Evolutionary conservation across 768 basidiomycete genomes (phyloP).

Genomic region (Calocybe gangraenosa): DNA sequence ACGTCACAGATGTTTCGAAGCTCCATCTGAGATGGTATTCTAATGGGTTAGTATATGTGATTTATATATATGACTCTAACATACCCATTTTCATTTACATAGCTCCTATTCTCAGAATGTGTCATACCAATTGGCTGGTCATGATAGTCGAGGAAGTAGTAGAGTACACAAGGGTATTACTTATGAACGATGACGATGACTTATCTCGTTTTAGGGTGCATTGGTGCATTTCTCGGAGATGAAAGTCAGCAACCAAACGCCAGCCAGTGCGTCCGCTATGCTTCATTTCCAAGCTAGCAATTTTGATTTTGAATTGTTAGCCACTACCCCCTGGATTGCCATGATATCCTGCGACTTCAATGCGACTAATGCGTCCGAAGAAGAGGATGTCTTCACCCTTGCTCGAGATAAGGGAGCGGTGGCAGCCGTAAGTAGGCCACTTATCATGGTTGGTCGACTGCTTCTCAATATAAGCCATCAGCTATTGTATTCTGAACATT

Average conservation of each 20-base stretch:
- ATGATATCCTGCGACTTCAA: slow-evolving; percentile 81
- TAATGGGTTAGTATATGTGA: slow-evolving; percentile 35
- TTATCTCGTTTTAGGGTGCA: slow-evolving; percentile 55
- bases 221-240: slow-evolving; percentile 81
- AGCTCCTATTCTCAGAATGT: slow-evolving; percentile 53
- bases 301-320: slow-evolving; percentile 25
- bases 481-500: slow-evolving; percentile 76
- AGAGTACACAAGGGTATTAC: slow-evolving; percentile 34
- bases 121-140: slow-evolving; percentile 56
- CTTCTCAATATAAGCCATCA: slow-evolving; percentile 22
- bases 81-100: slow-evolving; percentile 1
- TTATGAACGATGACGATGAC: too few species aligned
- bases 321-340: slow-evolving; percentile 88
- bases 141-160: slow-evolving; percentile 44
- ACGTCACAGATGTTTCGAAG: slow-evolving; percentile 53
- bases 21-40: slow-evolving; percentile 60
- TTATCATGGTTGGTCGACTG: neutral
- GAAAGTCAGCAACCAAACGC: slow-evolving; percentile 39
- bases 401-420: slow-evolving; percentile 76
- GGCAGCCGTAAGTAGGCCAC: slow-evolving; percentile 54
- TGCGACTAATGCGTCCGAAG: slow-evolving; percentile 57
- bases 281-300: neutral
- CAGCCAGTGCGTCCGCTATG: slow-evolving; percentile 36
- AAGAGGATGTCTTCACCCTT: slow-evolving; percentile 77
- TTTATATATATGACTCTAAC: neutral